phyloP scores from a whole-genome alignment of 306 rosid genomes.

The Cucurbita ficifolia region DNA sequence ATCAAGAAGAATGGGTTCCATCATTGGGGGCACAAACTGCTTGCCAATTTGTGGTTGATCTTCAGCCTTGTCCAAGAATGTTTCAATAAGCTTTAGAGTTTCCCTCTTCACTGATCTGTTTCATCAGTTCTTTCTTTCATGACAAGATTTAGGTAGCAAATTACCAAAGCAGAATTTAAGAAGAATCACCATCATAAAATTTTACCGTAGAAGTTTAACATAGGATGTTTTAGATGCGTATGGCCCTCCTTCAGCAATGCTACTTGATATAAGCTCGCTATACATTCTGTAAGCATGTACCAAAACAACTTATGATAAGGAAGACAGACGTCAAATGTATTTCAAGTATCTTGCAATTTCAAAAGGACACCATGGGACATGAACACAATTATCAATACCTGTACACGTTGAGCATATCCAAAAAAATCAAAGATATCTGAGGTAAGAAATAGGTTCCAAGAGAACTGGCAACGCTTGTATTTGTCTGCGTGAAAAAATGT shows the following conservation, averaged over 20 bases:
- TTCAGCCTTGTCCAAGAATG: slow-evolving; percentile 97
- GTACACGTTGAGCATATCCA: slow-evolving; percentile 98
- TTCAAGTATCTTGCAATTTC: not conserved
- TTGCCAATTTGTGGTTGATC: slow-evolving; percentile 95
- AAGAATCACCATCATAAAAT: not conserved
- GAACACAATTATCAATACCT: slow-evolving; percentile 31
- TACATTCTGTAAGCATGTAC: slow-evolving; percentile 60
- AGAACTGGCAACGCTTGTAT: slow-evolving; percentile 79
- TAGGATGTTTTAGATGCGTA: slow-evolving; percentile 73
- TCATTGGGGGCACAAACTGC: slow-evolving; percentile 98
- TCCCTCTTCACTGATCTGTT: slow-evolving; percentile 96
- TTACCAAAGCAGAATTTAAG: not conserved
- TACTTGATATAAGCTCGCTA: slow-evolving; percentile 90
- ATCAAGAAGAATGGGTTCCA: slow-evolving; percentile 97
- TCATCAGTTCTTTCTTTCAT: not conserved
- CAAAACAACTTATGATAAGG: not conserved
- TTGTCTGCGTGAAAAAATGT: slow-evolving; percentile 48
- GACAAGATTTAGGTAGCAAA: not conserved
- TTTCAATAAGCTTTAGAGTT: slow-evolving; percentile 85
- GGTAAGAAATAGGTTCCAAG: slow-evolving; percentile 89
- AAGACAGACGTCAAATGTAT: not conserved
- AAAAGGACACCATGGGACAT: not conserved
- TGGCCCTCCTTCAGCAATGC: slow-evolving; percentile 88
- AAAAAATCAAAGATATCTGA: slow-evolving; percentile 73
- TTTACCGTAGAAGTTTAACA: slow-evolving; percentile 82